Percentiles rank a stretch among this genome's conserved stretches.
Conservation (phyloP, 306 rosid species). For the Cucumis cinereus region DNA sequence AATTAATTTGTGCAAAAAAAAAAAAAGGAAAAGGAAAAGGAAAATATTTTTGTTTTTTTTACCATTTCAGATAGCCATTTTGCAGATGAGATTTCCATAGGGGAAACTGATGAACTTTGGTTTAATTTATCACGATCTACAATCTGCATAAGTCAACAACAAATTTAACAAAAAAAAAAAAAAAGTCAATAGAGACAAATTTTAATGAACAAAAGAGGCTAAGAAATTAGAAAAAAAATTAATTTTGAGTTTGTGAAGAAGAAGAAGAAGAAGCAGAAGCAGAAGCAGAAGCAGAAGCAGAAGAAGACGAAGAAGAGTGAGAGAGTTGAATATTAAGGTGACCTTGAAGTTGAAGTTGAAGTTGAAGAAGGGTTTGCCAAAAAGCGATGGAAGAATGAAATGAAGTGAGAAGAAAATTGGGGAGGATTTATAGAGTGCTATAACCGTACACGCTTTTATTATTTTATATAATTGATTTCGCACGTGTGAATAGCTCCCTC, state of each 20-base stretch:
- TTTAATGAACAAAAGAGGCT: no score
- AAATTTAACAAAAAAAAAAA: not conserved
- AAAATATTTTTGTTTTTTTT: not conserved
- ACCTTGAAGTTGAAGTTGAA: not conserved
- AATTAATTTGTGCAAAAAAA: not conserved
- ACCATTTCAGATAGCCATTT: slow-evolving; percentile 57
- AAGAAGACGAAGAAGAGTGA: not conserved
- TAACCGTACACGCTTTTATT: not conserved
- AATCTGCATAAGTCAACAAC: not conserved
- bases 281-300: no score
- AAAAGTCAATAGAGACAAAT: not conserved
- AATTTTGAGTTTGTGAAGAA: not conserved
- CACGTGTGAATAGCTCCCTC: not conserved
- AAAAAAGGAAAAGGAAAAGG: not conserved
- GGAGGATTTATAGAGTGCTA: not conserved
- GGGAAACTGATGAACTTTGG: not conserved
- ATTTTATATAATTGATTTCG: not conserved
- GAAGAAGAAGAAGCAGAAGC: no score
- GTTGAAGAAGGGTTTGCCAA: not conserved
- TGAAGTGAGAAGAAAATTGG: not conserved
- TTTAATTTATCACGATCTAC: not conserved
- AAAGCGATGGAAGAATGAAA: not conserved
- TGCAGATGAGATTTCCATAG: slow-evolving; percentile 21
- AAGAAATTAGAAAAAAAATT: not conserved
- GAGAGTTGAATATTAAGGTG: not conserved